Evolutionary conservation across 176 grass and related monocot species (phyloP), one percentile per base, ranked within the genome.

Genomic region (Dendrocalamus sinicus): DNA sequence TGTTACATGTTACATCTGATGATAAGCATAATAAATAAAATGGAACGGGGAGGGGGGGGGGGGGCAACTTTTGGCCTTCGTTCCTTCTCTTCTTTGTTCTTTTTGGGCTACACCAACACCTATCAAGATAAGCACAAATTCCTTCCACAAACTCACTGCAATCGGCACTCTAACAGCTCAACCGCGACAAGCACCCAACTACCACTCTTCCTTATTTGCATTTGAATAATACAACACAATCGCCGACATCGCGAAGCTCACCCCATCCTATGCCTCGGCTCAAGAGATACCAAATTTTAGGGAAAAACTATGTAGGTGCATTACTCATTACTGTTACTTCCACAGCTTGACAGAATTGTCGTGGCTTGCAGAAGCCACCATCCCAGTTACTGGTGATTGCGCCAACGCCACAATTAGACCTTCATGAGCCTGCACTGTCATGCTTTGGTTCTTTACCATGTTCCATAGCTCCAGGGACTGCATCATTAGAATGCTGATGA

Each of bases 401-500:
- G 97, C 92, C 75, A 99, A 44, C 14, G 92, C 79, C 0, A 92
- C 96, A 23, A 99, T 96, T 23, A 93, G 77, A 83, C 90, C 88
- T 57, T 99, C 97, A 20, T 99, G 97, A 7, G 94, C 97, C 53
- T 90, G 94, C 39, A 99, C 83, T 5, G 90, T 87, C 87, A 94
- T 90, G 74, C 84, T 94, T 69, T 96, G 92, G 85, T 99, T 99
- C 79, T 96, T 93, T 51, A 81, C 86, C 92, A 94, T 94, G 85
- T 94, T 93, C 97, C 94, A 99, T 43, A 99, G 86, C 81, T 94
- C 94, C 44, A 99, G 83, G 32, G 97, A 92, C 97, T 99, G 87
- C 89, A 94, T 30, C 10, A 17, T 76, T 52, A 43, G 10, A 86
- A 82, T 47, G 61, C 30, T n/a, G 41, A 89, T 52, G 7, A 83